These are phyloP conservation scores for Globisporangium iwayamae DNA, from an alignment of 352 stramenopile species.

Conservation along the genomic window DNA sequence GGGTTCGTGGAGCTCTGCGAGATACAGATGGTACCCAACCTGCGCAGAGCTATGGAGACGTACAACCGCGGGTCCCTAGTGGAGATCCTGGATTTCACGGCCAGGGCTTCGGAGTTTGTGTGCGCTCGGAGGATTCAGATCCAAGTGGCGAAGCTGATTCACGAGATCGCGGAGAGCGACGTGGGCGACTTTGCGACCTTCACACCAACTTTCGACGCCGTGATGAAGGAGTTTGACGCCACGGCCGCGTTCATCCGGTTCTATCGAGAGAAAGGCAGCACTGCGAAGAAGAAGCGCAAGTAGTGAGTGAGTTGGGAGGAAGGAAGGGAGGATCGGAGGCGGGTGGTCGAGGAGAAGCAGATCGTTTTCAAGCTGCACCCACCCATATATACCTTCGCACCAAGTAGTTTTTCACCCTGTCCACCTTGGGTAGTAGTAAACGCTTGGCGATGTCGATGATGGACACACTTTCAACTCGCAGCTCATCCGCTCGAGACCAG, in stretches of 20 bases:
- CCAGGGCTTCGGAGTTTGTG: constrained; percentile 67
- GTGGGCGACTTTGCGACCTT: constrained; percentile 44
- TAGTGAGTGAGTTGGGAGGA: neutral
- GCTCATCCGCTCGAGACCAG: too few species aligned
- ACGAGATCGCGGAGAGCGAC: constrained; percentile 46
- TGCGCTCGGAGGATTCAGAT: constrained; percentile 64
- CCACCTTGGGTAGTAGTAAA: too few species aligned
- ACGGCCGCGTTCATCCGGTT: constrained; percentile 38
- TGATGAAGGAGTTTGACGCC: constrained; percentile 30
- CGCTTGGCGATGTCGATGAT: too few species aligned
- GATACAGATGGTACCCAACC: constrained; percentile 45
- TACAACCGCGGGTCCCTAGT: constrained; percentile 49
- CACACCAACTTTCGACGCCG: constrained; percentile 9
- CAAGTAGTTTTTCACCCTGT: too few species aligned
- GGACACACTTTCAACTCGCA: too few species aligned
- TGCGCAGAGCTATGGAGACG: constrained; percentile 30
- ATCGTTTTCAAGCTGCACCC: too few species aligned
- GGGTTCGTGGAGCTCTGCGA: constrained; percentile 57
- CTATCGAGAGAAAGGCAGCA: constrained; percentile 24
- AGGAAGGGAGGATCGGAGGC: too few species aligned
- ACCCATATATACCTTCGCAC: too few species aligned
- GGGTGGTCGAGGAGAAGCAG: too few species aligned
- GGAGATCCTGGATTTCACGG: constrained; percentile 64
- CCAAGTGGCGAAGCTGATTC: constrained; percentile 51
- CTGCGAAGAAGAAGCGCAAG: constrained; percentile 24